Evolutionary conservation across 2,329 filamentous ascomycete species (phyloP).

Genomic region (Colletotrichum tropicale): DNA sequence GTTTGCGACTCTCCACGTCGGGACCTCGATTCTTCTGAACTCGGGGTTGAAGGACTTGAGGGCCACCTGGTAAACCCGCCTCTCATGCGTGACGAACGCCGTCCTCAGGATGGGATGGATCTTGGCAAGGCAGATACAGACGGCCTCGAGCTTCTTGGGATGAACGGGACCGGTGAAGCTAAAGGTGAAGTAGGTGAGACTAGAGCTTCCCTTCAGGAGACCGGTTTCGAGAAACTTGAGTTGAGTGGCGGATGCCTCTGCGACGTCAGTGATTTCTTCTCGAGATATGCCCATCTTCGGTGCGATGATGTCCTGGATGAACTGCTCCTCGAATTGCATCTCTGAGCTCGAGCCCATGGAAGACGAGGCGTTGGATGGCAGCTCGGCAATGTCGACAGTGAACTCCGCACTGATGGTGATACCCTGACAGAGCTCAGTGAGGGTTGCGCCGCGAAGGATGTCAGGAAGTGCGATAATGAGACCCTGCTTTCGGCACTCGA

Average conservation of each 20-base stretch:
- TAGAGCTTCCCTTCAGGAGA: constrained; percentile 46
- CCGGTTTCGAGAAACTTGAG: constrained; percentile 52
- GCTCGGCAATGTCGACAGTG: not conserved
- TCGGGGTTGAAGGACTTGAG: constrained; percentile 46
- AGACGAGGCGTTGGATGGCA: not conserved
- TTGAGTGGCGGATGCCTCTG: constrained; percentile 53
- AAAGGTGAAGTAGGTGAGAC: constrained; percentile 53
- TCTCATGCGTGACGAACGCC: constrained; percentile 52
- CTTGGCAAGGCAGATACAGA: constrained; percentile 46
- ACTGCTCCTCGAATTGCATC: constrained; percentile 31
- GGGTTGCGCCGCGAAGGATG: constrained; percentile 42
- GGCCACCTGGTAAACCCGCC: constrained; percentile 53
- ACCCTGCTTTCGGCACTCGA: constrained; percentile 47
- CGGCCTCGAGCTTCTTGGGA: constrained; percentile 46
- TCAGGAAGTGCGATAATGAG: constrained; percentile 46
- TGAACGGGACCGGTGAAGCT: constrained; percentile 49
- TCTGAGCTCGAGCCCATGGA: not conserved
- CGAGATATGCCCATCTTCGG: constrained; percentile 46
- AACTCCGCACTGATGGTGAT: constrained; percentile 23
- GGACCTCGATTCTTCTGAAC: constrained; percentile 47
- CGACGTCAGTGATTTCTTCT: constrained; percentile 49
- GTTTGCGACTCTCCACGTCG: constrained; percentile 41
- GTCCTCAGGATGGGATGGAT: constrained; percentile 60
- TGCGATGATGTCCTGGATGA: constrained; percentile 44
- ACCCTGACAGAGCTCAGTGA: constrained; percentile 51